A percentile compares a stretch with the other conserved stretches of the same genome.
Evolutionary conservation across 805 yeast species (phyloP).

Genomic region (Yarrowia osloensis): DNA sequence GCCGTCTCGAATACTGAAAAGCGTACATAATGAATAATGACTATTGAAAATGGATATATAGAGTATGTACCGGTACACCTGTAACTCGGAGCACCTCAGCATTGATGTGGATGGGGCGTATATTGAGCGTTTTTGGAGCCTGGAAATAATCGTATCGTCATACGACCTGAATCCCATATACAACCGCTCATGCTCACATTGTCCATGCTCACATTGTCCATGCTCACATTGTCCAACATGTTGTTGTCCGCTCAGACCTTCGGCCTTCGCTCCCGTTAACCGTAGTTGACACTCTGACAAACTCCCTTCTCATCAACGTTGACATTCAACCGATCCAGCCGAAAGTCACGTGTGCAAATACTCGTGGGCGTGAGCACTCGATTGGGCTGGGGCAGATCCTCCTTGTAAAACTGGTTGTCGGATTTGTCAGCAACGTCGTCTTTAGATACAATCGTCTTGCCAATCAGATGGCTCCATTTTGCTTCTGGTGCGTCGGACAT

Average conservation of each 20-base stretch:
- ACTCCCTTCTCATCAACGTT: constrained; percentile 1
- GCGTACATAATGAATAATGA: constrained; percentile 3
- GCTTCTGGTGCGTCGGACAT: neutral
- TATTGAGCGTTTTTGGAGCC: too few relatives aligned
- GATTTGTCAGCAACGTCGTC: constrained; percentile 71
- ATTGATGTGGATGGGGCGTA: too few relatives aligned
- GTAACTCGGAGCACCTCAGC: too few relatives aligned
- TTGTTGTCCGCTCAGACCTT: neutral
- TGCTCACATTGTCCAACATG: too few relatives aligned
- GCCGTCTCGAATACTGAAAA: too few relatives aligned
- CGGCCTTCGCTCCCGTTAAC: neutral
- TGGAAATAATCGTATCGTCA: too few relatives aligned
- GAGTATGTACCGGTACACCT: too few relatives aligned
- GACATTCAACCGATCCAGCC: neutral
- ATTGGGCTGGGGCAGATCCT: constrained; percentile 10
- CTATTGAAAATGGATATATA: neutral
- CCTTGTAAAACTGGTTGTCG: constrained; percentile 8
- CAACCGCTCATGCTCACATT: too few relatives aligned
- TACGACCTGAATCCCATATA: too few relatives aligned
- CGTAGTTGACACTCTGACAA: constrained; percentile 3
- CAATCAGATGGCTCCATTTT: constrained; percentile 2
- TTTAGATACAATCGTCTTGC: constrained; percentile 17
- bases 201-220: too few relatives aligned
- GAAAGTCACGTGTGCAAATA: neutral
- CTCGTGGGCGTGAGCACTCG: constrained; percentile 10